These are phyloP conservation scores for Davidsoniella australis DNA, from an alignment of 2,329 filamentous ascomycete genomes.

Conservation along the genomic window DNA sequence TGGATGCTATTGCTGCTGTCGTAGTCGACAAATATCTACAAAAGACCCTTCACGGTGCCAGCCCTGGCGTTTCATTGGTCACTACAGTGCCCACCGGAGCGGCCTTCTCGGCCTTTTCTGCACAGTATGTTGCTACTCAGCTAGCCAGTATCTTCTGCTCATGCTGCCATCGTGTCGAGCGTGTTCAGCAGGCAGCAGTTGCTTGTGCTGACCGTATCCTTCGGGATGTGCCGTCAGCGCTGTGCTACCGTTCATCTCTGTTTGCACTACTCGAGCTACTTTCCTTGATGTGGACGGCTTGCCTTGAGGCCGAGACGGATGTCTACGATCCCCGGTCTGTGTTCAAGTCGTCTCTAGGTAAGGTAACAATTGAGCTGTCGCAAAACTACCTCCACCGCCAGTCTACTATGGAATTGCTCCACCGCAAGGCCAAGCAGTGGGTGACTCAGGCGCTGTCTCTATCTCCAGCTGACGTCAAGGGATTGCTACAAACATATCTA, in stretches of 20 bases:
- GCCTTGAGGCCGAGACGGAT: conserved; percentile 84
- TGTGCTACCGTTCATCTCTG: conserved; percentile 78
- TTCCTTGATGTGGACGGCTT: conserved; percentile 88
- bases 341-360: conserved; percentile 60
- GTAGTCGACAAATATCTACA: conserved; percentile 66
- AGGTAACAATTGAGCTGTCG: conserved; percentile 75
- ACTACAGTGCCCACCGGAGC: too few relatives aligned
- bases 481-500: conserved; percentile 84
- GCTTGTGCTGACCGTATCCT: conserved; percentile 75
- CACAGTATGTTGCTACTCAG: conserved; percentile 77
- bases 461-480: conserved; percentile 85
- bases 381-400: conserved; percentile 78
- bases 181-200: conserved; percentile 77
- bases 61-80: conserved; percentile 25
- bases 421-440: conserved; percentile 65
- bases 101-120: conserved; percentile 47
- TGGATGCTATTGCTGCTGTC: conserved; percentile 46
- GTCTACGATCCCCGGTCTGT: conserved; percentile 75
- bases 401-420: conserved; percentile 59
- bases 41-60: conserved; percentile 53
- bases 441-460: conserved; percentile 64
- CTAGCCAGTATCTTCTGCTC: conserved; percentile 69
- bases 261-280: conserved; percentile 86
- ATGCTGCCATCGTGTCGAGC: conserved; percentile 85
- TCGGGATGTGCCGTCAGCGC: conserved; percentile 63